Base-by-base conservation (phyloP, 352 stramenopile species). In the Phytophthora agathidicida region DNA sequence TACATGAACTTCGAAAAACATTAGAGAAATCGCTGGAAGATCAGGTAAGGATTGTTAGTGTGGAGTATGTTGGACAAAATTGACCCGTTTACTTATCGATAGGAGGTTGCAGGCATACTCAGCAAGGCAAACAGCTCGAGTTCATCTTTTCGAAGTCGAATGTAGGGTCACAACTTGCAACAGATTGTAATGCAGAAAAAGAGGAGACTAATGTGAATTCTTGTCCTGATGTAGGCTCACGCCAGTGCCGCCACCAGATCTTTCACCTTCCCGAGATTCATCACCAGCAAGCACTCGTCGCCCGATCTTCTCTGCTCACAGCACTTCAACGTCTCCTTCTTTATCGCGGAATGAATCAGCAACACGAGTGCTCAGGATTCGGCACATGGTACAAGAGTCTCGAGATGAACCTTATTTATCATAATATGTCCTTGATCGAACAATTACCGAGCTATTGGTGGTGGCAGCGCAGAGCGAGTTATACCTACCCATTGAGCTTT, bases 371-470 rank as follows among this genome's bases (percentile, higher is more conserved):
- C 75, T 87, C 33, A 86, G 86, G 53, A 91, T 94, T 32, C 80
- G 84, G 7, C 73, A 88, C 24, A 54, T 71, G 26, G 75, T 94
- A 32, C 84, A 94, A 60, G 77, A 91, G 49, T 70, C 66, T 30
- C 71, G 84, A 35, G 84, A 94, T 56, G 78, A 91, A 45, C 75
- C 71, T 20, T 94, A 86, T 66, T 75, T 88, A 70, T 83, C 68
- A 9, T 88, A 79, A 76, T 11, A 39, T 9, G 27, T 7, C 3
- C 10, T 11, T n/a, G 14, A 38, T 13, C 10, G 14, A 13, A 38
- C 7, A 13, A 5, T 17, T 4, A 17, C 9, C 10, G 14, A 38
- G 32, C n/a, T 38, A 9, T 16, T 38, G n/a, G n/a, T n/a, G n/a
- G n/a, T n/a, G n/a, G n/a, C n/a, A n/a, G n/a, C n/a, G n/a, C n/a